Conservation (phyloP, 139 green algal species). For the Chlorella sp. region DNA sequence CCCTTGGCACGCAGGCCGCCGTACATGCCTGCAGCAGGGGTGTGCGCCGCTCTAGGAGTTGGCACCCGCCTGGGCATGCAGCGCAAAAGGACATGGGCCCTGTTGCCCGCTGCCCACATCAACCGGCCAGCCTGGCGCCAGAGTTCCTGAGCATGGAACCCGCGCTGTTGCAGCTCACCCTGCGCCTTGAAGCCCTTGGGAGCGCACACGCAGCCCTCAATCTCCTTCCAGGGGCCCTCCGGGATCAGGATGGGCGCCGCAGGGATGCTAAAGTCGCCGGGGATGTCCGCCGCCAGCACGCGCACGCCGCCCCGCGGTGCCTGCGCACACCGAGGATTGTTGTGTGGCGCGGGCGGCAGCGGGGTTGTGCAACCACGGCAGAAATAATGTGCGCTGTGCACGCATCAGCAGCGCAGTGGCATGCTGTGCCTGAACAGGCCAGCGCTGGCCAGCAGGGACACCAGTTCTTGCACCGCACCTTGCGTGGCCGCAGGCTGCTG, state of each 20-base stretch:
- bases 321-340: not conserved
- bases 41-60: too few relatives aligned
- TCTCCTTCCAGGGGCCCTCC: slow-evolving; percentile 87
- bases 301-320: not conserved
- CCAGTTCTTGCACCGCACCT: not conserved
- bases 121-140: too few relatives aligned
- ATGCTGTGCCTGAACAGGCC: too few relatives aligned
- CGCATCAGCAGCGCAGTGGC: too few relatives aligned
- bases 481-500: not conserved
- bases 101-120: too few relatives aligned
- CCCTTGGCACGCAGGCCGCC: slow-evolving; percentile 83
- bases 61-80: too few relatives aligned
- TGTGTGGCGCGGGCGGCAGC: too few relatives aligned
- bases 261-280: slow-evolving; percentile 79
- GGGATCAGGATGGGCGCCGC: slow-evolving; percentile 92
- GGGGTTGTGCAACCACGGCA: too few relatives aligned
- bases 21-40: slow-evolving; percentile 75
- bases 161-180: slow-evolving; percentile 18
- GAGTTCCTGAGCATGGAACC: too few relatives aligned
- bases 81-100: too few relatives aligned
- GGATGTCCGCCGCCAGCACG: not conserved
- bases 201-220: slow-evolving; percentile 82
- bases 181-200: slow-evolving; percentile 94
- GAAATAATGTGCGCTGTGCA: too few relatives aligned
- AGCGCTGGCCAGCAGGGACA: too few relatives aligned